Base-by-base conservation (phyloP, 257 asterid genomes). In the Capsicum pubescens region DNA sequence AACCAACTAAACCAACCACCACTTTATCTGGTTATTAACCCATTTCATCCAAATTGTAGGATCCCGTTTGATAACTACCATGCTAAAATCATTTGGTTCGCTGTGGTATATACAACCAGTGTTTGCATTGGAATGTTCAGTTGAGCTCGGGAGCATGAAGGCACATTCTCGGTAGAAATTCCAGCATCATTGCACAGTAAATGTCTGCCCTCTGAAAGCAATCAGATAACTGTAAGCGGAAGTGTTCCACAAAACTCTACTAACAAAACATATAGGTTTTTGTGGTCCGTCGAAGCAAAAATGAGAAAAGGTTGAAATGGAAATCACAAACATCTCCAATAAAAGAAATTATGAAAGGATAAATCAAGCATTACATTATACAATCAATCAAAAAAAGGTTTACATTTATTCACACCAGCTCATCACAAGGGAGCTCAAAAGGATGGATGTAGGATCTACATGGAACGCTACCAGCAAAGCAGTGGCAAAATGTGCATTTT, bases 101-200 rank as follows among this genome's bases (percentile, higher is more conserved):
- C 26, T 64, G 7, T 54, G 64, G 50, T 77, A 77, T 54, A 48
- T 77, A 77, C 81, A 77, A 26, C 21, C 63, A 54, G 9, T 77
- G 15, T 54, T 77, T 54, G 21, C 81, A 54, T 26, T 52, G 81
- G 64, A 54, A 76, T 14, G 46, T 50, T 76, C 48, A 8, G 64
- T 52, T 54, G 81, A 52, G 64, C 64, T 52, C 81, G 0, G 81
- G 61, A 54, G 81, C 64, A 26, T 35, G 81, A 48, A 26, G 16
- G 26, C n/a, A 52, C 63, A 76, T 76, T 55, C 81, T 54, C 54
- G 64, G 48, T 66, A 66, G 72, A 32, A 66, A 66, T 66, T 64
- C 72, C 72, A 26, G 72, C 48, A 35, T 6, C 72, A 4, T 6
- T 66, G 48, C 72, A 35, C 3, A 17, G 72, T 66, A 66, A 32